Evolutionary conservation across 176 grass and related monocot species (phyloP).

Genomic region (Lolium perenne): DNA sequence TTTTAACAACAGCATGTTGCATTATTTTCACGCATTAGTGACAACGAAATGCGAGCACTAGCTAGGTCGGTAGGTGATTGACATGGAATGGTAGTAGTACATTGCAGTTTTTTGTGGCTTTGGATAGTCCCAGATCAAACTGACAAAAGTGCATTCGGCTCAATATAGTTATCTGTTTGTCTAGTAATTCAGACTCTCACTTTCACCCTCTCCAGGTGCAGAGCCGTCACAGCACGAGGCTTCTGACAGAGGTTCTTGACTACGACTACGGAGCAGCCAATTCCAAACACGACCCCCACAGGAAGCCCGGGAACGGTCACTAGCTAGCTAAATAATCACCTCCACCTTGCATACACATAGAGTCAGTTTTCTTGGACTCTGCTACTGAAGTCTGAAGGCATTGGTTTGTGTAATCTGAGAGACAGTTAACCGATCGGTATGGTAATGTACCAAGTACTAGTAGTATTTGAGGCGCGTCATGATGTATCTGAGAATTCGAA

Average conservation of each 20-base stretch:
- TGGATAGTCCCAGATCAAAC: neutral
- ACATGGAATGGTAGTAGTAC: neutral
- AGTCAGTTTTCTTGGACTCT: neutral
- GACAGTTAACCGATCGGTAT: neutral
- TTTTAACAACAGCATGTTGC: neutral
- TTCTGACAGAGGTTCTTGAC: conserved; percentile 61
- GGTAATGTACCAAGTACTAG: neutral
- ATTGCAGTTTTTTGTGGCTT: neutral
- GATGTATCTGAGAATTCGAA: neutral
- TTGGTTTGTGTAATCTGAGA: neutral
- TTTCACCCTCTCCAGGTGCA: conserved; percentile 23
- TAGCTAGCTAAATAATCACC: neutral
- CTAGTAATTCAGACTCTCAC: neutral
- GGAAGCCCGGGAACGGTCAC: conserved; percentile 60
- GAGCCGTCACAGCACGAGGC: conserved; percentile 46
- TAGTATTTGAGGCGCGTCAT: neutral
- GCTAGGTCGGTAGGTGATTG: neutral
- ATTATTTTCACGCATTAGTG: neutral
- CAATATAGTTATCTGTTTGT: neutral
- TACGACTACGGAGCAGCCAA: conserved; percentile 87
- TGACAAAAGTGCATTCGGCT: neutral
- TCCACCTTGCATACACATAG: neutral
- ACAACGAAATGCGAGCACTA: neutral
- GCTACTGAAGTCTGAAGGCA: neutral
- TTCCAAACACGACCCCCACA: conserved; percentile 68